Conservation (phyloP, 495 filamentous ascomycete species). For the Penicillium ochrochloron region DNA sequence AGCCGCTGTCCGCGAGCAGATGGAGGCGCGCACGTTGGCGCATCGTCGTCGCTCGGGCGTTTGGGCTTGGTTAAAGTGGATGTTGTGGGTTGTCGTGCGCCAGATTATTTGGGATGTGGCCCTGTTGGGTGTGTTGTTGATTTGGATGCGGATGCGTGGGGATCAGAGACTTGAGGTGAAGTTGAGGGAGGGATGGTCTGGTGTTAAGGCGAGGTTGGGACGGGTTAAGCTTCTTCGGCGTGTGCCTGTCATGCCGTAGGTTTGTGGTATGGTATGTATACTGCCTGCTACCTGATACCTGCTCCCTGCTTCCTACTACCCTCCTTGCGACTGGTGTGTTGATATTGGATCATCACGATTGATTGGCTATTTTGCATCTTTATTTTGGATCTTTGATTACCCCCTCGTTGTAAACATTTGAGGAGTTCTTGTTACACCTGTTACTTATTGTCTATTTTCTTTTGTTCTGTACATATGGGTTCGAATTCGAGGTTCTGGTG, state of each 20-base stretch:
- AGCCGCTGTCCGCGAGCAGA: constrained; percentile 89
- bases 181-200: constrained; percentile 66
- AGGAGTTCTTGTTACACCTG: constrained; percentile 17
- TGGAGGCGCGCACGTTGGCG: constrained; percentile 61
- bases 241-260: constrained; percentile 31
- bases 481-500: constrained; percentile 25
- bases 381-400: not conserved
- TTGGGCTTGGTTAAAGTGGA: constrained; percentile 72
- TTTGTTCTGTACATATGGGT: constrained; percentile 41
- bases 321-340: not conserved
- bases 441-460: constrained; percentile 21
- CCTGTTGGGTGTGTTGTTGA: constrained; percentile 68
- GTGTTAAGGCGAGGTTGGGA: constrained; percentile 62
- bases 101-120: constrained; percentile 75
- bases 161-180: constrained; percentile 79
- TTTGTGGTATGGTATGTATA: constrained; percentile 11
- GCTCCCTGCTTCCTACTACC: not conserved
- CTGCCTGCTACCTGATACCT: not conserved
- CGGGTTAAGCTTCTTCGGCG: constrained; percentile 46
- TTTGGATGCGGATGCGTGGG: constrained; percentile 79
- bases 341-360: constrained; percentile 8
- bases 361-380: constrained; percentile 8
- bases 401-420: constrained; percentile 13
- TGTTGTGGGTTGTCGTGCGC: constrained; percentile 70
- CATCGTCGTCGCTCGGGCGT: constrained; percentile 56